Base-by-base conservation (phyloP, 306 rosid species). In the Echinosophora koreensis region DNA sequence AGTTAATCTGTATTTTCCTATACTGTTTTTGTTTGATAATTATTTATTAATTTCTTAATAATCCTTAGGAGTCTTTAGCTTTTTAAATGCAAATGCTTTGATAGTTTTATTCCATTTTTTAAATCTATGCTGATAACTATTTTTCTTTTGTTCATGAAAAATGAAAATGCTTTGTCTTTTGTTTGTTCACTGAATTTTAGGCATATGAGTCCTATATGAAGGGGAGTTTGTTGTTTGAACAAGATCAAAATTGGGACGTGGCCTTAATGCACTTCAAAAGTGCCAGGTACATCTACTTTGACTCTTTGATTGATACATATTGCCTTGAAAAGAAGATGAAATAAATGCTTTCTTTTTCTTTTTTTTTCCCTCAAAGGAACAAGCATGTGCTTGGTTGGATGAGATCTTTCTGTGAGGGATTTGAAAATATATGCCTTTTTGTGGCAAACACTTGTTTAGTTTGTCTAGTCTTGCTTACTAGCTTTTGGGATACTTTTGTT, bases 171-270 rank as follows among this genome's bases (percentile, higher is more conserved):
- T 54, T 70, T 5, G 35, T 49, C 75, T 61, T 71, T 66, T 72
- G 61, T 73, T 28, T 59, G 67, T 71, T 79, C 73, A 12, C 60
- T 38, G 44, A 66, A 66, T 85, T 76, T 74, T 70, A 95, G 99
- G 99, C 99, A 16, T 95, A 95, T 82, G 96, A 91, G 50, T 92
- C 99, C 72, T 95, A 90, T 76, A 89, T 95, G 99, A 92, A 90
- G 67, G 99, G 97, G 84, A 95, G 80, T 85, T 87, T 95, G 83
- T 81, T 95, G 90, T 95, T 95, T 87, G 98, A 95, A 84, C 97
- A 89, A 91, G 99, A 95, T 84, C 89, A 83, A 83, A 91, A 88
- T 66, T 95, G 99, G 97, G 98, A 95, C 17, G 87, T 85, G 80
- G 97, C 99, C 58, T 88, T 95, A 57, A 78, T 76, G 90, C 83